Conservation (phyloP, 2,329 filamentous ascomycete genomes). For the Colletotrichum spinosum region DNA sequence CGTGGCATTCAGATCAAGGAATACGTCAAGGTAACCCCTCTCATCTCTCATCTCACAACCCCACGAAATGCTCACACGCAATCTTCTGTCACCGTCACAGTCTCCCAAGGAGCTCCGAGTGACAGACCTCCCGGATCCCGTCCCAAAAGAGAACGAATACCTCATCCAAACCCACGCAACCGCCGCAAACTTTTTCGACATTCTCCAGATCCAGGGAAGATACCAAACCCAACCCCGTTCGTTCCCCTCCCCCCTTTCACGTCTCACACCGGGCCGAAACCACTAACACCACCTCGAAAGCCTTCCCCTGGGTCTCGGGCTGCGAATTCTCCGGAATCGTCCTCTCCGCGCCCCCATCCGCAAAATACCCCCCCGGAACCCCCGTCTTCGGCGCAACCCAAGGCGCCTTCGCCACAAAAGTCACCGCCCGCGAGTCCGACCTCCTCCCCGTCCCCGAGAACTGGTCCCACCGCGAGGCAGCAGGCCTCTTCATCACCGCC, state of each 20-base stretch:
- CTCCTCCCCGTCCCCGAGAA: conserved; percentile 81
- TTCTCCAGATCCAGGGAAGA: conserved; percentile 94
- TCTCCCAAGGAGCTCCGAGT: conserved; percentile 84
- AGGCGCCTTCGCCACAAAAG: conserved; percentile 85
- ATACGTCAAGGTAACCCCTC: conserved; percentile 75
- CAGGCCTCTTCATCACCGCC: conserved; percentile 90
- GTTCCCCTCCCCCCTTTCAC: conserved; percentile 35
- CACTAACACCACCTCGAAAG: conserved; percentile 44
- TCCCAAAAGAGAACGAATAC: conserved; percentile 79
- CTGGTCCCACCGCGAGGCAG: conserved; percentile 87
- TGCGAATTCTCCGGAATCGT: conserved; percentile 88
- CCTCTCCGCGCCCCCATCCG: conserved; percentile 70
- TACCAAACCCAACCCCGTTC: conserved; percentile 88
- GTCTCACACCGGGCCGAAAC: background rate
- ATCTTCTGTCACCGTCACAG: conserved; percentile 53
- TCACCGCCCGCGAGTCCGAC: conserved; percentile 73
- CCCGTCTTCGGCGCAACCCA: conserved; percentile 89
- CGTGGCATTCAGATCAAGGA: conserved; percentile 78
- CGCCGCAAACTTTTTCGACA: conserved; percentile 97
- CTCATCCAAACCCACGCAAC: conserved; percentile 87
- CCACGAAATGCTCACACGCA: background rate
- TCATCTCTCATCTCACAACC: conserved; percentile 23
- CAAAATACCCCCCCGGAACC: conserved; percentile 80
- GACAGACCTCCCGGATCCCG: conserved; percentile 78
- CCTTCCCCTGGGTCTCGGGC: conserved; percentile 88